These are phyloP conservation scores for Hydnomerulius pinastri DNA, from an alignment of 768 basidiomycete genomes.

Conservation along the genomic window DNA sequence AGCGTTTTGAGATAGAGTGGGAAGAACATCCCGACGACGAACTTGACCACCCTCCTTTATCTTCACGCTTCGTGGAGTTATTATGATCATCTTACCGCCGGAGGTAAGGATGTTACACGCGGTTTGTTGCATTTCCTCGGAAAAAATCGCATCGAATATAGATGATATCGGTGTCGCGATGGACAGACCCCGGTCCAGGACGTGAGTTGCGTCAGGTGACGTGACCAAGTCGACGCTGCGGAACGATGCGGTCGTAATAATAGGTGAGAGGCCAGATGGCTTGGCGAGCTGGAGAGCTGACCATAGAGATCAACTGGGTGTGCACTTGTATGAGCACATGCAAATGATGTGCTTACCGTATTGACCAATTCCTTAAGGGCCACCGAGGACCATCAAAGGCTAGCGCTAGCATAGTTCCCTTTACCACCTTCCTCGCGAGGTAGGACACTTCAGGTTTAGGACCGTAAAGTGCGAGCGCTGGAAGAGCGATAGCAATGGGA, in stretches of 20 bases:
- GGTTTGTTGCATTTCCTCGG: conserved; percentile 27
- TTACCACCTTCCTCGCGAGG: too few species aligned
- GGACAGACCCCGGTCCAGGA: conserved; percentile 29
- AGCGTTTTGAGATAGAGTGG: too few species aligned
- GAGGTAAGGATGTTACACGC: conserved; percentile 27
- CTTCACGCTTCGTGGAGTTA: not conserved
- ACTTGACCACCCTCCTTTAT: not conserved
- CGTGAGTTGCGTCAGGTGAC: conserved; percentile 33
- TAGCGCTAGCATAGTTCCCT: too few species aligned
- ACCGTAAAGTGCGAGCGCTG: too few species aligned
- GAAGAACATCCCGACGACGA: not conserved
- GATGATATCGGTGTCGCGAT: not conserved
- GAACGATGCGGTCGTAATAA: conserved; percentile 37
- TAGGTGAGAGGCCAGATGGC: conserved; percentile 29
- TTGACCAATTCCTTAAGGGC: too few species aligned
- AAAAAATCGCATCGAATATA: conserved; percentile 26
- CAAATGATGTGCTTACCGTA: too few species aligned
- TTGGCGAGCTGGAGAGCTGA: conserved; percentile 28
- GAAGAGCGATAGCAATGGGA: too few species aligned
- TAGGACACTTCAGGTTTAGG: too few species aligned
- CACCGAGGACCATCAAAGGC: too few species aligned
- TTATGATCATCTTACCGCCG: conserved; percentile 23
- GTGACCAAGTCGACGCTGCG: conserved; percentile 28
- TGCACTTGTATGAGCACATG: too few species aligned
- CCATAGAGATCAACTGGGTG: too few species aligned